These are phyloP conservation scores for Paxillus rubicundulus DNA, from an alignment of 768 basidiomycete genomes.

Conservation along the genomic window DNA sequence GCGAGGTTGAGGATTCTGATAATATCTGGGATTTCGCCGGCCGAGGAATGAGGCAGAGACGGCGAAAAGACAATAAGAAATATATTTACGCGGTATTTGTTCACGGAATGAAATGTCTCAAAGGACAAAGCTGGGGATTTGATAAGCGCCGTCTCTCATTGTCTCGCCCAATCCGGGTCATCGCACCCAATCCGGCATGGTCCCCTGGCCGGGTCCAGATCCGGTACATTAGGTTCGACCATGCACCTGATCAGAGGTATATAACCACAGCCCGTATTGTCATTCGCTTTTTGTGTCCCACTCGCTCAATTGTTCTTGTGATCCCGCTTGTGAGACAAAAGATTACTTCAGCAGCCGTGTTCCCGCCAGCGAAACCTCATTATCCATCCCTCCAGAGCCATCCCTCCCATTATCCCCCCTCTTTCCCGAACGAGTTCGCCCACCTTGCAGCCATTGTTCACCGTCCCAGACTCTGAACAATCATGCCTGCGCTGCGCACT, in stretches of 20 bases:
- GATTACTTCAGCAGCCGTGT: conserved; percentile 43
- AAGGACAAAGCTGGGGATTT: conserved; percentile 27
- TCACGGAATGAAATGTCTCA: conserved; percentile 41
- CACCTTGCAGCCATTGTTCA: conserved; percentile 34
- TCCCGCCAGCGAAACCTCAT: conserved; percentile 44
- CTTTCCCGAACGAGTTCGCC: conserved; percentile 36
- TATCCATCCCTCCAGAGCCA: conserved; percentile 30
- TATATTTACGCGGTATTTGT: conserved; percentile 40
- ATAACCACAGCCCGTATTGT: conserved; percentile 58
- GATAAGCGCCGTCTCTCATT: conserved; percentile 35
- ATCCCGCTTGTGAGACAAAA: conserved; percentile 46
- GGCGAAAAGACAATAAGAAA: conserved; percentile 47
- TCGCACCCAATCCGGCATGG: conserved; percentile 19
- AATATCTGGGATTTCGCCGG: conserved; percentile 35
- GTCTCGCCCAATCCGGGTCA: conserved; percentile 30
- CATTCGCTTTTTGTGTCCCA: conserved; percentile 55
- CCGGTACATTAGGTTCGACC: conserved; percentile 27
- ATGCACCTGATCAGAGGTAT: conserved; percentile 39
- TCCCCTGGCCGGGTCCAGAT: conserved; percentile 17
- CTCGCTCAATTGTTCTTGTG: conserved; percentile 61
- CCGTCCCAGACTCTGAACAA: conserved; percentile 33
- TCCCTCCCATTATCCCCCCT: conserved; percentile 34
- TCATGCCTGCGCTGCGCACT: conserved; percentile 80
- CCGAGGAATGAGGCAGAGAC: conserved; percentile 26
- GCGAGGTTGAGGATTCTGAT: conserved; percentile 18